Evolutionary conservation across 139 green algal genomes (phyloP), one percentile per base, ranked within the genome.

Genomic region (Trebouxia sp.): DNA sequence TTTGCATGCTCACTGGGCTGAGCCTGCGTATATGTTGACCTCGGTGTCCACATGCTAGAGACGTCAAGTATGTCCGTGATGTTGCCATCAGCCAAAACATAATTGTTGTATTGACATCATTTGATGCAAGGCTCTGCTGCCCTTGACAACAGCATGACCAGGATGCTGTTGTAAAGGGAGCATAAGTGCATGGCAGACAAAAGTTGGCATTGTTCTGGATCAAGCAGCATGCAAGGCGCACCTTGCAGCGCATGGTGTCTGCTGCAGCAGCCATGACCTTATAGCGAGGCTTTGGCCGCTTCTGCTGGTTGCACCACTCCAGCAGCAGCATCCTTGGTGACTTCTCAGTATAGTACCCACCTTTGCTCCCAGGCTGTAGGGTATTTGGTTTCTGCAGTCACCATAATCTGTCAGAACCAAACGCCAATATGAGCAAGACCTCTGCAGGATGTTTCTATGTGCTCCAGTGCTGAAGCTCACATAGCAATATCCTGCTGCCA

Each of bases 281-380:
- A 86, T 91, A 95, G 9, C 85, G 83, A 22, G 92, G 86, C 66
- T 82, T 86, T 6, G 84, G 86, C 55, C 84, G 83, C 84, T 95
- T 95, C 80, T 94, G 76, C 43, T 78, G 81, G 72, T 88, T 69
- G 24, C 80, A 78, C 89, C 87, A 94, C 87, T 97, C 94, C 39
- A 90, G 83, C 43, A 97, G 85, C 50, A 95, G 87, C 85, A 97
- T 87, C 85, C 92, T 92, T 58, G 94, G 92, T 11, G 80, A 90
- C 88, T 96, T 96, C 66, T 82, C 43, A 22, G 90, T 91, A 84
- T 93, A 97, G 83, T 88, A 93, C 0, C 93, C 94, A 1, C 79
- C 90, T 30, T 74, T 78, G 76, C 86, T 93, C 75, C 87, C 87
- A 37, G 95, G 78, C 53, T 83, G 50, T 67, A 79, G 24, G 5